Evolutionary conservation across 2,329 filamentous ascomycete genomes (phyloP), one percentile per base, ranked within the genome.

Genomic region (Xylariaceae sp.): DNA sequence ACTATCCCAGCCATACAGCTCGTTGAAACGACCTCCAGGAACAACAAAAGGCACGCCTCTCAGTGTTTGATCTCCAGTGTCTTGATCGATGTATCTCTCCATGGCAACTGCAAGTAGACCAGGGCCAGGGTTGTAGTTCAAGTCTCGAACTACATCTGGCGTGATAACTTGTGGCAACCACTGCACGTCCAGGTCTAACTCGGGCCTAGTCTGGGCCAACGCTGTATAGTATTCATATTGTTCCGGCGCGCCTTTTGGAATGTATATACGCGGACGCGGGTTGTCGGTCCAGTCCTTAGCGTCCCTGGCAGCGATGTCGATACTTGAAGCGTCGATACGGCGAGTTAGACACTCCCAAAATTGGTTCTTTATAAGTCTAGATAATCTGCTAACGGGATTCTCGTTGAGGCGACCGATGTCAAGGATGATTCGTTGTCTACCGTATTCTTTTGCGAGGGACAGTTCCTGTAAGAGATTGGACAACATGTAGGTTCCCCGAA

Each of bases 1-100:
- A 69, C 91, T 97, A 72, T 99, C 94, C 94, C 94, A 99, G 43
- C 93, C 93, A 68, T 99, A 99, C 18, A 99, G 74, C 71, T 99
- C 94, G 71, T 99, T 99, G 84, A 99, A 99, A 31, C 94, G 84
- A 19, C 94, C 94, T 54, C 94, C 94, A 0, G 94, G 94, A 3
- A 99, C 94, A n/a, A 97, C 91, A 63, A 97, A 99, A 0, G 94
- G 93, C 53, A 95, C 78, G 3, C 94, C 94, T 34, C 80, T 79
- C 39, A 95, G 75, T 3, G 87, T 87, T 56, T 82, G 83, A 67
- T 88, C 79, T 38, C 86, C 86, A 3, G 88, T 88, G 19, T 75
- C 74, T 5, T 82, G 81, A 63, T 96, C 82, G 12, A 73, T 75
- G 40, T 82, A 78, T 66, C 92, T 84, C 63, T 94, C 87, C 84